Conservation (phyloP, 2,329 filamentous ascomycete species). For the Diaporthe ampelina region DNA sequence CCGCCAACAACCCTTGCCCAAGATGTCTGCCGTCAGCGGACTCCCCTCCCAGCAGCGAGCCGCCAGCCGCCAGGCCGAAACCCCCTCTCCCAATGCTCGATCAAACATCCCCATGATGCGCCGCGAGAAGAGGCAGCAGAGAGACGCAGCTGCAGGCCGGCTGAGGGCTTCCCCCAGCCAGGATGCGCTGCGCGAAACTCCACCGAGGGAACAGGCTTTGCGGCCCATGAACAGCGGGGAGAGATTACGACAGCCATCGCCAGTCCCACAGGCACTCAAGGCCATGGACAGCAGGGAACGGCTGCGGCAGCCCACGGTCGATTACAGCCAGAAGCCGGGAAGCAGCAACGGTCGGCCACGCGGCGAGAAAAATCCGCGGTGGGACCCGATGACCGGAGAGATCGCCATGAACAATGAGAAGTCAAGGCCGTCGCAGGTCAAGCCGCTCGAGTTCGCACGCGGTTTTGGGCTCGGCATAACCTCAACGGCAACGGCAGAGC, state of each 20-base stretch:
- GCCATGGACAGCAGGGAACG: slow-evolving; percentile 19
- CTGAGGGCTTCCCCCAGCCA: slow-evolving; percentile 36
- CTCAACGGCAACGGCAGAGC: slow-evolving; percentile 44
- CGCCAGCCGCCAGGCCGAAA: slow-evolving; percentile 37
- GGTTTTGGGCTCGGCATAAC: slow-evolving; percentile 49
- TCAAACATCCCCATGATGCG: slow-evolving; percentile 67
- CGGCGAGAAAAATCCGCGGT: slow-evolving; percentile 59
- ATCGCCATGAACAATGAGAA: slow-evolving; percentile 66
- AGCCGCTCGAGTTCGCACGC: slow-evolving; percentile 64
- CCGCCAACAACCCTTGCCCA: slow-evolving; percentile 44
- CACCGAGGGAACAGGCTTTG: slow-evolving; percentile 12
- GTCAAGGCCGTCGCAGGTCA: slow-evolving; percentile 69
- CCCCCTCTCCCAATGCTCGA: slow-evolving; percentile 47
- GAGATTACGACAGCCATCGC: slow-evolving; percentile 31
- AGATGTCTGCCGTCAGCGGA: slow-evolving; percentile 50
- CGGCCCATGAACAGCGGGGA: slow-evolving; percentile 27
- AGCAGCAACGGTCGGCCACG: slow-evolving; percentile 41
- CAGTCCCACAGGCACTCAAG: slow-evolving; percentile 30
- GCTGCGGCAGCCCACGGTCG: slow-evolving; percentile 45
- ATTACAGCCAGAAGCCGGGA: slow-evolving; percentile 34
- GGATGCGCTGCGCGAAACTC: not conserved
- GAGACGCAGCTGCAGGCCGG: slow-evolving; percentile 48
- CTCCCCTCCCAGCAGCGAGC: slow-evolving; percentile 37
- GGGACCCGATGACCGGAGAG: slow-evolving; percentile 78
- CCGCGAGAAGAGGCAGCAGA: slow-evolving; percentile 62